phyloP scores from a whole-genome alignment of 2,329 filamentous ascomycete species.

The Biscogniauxia sp. region DNA sequence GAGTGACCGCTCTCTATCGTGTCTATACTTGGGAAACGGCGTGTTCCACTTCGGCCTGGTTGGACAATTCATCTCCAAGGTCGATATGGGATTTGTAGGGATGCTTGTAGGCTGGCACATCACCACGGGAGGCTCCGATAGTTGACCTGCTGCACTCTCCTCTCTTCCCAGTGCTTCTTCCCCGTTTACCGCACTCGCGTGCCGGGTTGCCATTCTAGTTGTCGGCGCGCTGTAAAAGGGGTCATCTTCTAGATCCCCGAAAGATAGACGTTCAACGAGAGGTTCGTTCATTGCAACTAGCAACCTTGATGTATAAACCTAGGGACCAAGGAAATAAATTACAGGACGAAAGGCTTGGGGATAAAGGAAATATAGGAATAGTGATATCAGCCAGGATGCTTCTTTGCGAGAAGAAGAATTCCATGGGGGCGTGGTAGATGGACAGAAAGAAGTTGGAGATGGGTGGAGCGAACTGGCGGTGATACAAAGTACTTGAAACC shows the following conservation, averaged over 20 bases:
- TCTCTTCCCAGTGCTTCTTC: conserved; percentile 10
- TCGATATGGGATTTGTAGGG: conserved; percentile 3
- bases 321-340: background rate
- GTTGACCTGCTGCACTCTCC: background rate
- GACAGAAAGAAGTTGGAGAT: too few species aligned
- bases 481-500: too few species aligned
- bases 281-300: conserved; percentile 6
- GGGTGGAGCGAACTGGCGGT: too few species aligned
- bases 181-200: conserved; percentile 16
- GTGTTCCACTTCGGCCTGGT: conserved; percentile 8
- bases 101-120: conserved; percentile 2
- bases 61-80: background rate
- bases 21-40: conserved; percentile 6
- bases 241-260: conserved; percentile 20
- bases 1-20: conserved; percentile 8
- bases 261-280: conserved; percentile 8
- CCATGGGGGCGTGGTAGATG: too few species aligned
- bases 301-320: background rate
- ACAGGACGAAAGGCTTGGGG: background rate
- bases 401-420: too few species aligned
- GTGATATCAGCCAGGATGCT: too few species aligned
- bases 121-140: conserved; percentile 16
- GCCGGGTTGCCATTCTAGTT: conserved; percentile 21
- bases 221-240: conserved; percentile 27
- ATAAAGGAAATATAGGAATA: background rate